Evolutionary conservation across 2,329 filamentous ascomycete species (phyloP).

Genomic region (Celoporthe dispersa): DNA sequence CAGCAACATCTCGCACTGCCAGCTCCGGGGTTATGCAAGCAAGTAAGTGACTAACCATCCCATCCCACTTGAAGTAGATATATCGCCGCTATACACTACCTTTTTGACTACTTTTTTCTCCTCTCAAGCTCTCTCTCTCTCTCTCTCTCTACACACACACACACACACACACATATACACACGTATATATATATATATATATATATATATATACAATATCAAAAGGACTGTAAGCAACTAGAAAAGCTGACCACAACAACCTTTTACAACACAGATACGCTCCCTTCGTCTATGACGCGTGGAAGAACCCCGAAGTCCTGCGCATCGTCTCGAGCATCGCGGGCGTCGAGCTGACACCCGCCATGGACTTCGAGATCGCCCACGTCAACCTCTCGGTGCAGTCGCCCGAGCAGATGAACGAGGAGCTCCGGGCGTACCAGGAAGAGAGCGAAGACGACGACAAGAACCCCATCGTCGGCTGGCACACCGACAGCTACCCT

Average conservation of each 20-base stretch:
- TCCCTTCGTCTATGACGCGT: slow-evolving; percentile 63
- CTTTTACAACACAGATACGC: slow-evolving; percentile 47
- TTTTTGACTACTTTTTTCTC: not conserved
- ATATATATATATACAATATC: not conserved
- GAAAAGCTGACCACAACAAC: not conserved
- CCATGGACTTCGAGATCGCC: slow-evolving; percentile 60
- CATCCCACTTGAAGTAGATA: too few relatives aligned
- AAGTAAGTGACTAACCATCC: slow-evolving; percentile 20
- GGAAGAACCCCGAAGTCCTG: slow-evolving; percentile 49
- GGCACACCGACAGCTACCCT: slow-evolving; percentile 69
- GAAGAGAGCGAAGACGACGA: slow-evolving; percentile 54
- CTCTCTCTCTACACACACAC: too few relatives aligned
- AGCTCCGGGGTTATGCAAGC: slow-evolving; percentile 29
- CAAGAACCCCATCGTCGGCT: slow-evolving; percentile 60
- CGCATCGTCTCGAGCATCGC: slow-evolving; percentile 55
- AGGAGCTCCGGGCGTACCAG: slow-evolving; percentile 45
- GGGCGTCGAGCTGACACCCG: slow-evolving; percentile 57
- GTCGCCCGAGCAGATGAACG: slow-evolving; percentile 49
- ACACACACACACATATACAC: too few relatives aligned
- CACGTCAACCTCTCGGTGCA: slow-evolving; percentile 59
- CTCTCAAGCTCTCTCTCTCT: too few relatives aligned
- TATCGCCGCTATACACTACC: too few relatives aligned
- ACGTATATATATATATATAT: too few relatives aligned
- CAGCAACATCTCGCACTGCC: slow-evolving; percentile 27
- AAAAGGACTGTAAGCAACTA: not conserved